Percentiles rank a stretch among this genome's conserved stretches.
phyloP scores from a whole-genome alignment of 208 protist species.

The Leishmania lainsoni region DNA sequence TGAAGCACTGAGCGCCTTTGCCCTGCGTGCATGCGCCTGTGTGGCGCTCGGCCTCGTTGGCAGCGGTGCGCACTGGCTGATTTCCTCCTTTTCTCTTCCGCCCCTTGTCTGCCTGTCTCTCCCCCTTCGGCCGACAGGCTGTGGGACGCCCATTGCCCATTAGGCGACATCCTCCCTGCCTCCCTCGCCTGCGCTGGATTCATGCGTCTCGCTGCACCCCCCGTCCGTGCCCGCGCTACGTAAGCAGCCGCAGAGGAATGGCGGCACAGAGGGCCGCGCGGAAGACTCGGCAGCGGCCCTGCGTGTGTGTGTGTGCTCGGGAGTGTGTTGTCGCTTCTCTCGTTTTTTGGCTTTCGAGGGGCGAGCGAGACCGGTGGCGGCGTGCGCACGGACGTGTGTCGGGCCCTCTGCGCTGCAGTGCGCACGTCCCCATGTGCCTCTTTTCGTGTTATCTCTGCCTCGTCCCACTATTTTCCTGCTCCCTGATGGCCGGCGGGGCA shows the following conservation, averaged over 20 bases:
- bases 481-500: no score
- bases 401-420: no score
- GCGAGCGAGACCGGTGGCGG: not conserved
- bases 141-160: not conserved
- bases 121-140: not conserved
- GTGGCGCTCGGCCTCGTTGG: not conserved
- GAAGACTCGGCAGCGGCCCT: not conserved
- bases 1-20: constrained; percentile 4
- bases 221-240: not conserved
- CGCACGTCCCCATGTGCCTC: not conserved
- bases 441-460: no score
- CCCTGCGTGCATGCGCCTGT: not conserved
- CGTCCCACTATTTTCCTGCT: no score
- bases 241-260: not conserved
- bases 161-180: not conserved
- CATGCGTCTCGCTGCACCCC: not conserved
- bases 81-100: not conserved
- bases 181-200: not conserved
- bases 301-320: not conserved
- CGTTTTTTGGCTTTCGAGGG: not conserved
- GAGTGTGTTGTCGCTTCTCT: not conserved
- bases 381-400: not conserved
- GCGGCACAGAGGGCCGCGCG: not conserved
- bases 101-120: not conserved
- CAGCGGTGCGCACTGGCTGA: not conserved